These are phyloP conservation scores for Centella asiatica DNA, from an alignment of 129 eudicot genomes.

Conservation along the genomic window DNA sequence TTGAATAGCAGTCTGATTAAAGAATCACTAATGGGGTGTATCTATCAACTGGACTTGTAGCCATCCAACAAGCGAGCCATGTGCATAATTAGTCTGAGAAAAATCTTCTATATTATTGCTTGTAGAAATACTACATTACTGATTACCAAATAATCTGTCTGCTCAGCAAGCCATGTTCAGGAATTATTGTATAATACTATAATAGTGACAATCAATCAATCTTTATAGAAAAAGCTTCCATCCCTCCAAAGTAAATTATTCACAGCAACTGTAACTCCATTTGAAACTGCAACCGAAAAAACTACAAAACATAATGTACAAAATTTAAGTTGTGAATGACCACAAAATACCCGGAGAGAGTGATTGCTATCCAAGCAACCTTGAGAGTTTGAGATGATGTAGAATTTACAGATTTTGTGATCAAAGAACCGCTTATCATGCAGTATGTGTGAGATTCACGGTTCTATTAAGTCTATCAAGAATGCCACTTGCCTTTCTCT, in stretches of 20 bases:
- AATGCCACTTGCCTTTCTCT: slow-evolving; percentile 29
- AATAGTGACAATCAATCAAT: slow-evolving; percentile 11
- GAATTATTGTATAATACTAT: slow-evolving; percentile 17
- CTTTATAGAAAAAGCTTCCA: slow-evolving; percentile 13
- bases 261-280: slow-evolving; percentile 42
- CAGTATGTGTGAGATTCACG: slow-evolving; percentile 67
- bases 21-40: slow-evolving; percentile 1
- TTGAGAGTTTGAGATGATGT: slow-evolving; percentile 15
- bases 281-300: slow-evolving; percentile 22
- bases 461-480: slow-evolving; percentile 23
- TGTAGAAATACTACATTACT: slow-evolving; percentile 2
- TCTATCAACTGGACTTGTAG: slow-evolving; percentile 31
- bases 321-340: slow-evolving; percentile 29
- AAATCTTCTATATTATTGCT: slow-evolving; percentile 22
- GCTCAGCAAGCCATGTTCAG: slow-evolving; percentile 28
- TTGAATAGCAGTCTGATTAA: slow-evolving; percentile 1
- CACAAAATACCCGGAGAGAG: slow-evolving; percentile 19
- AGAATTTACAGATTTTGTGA: slow-evolving; percentile 60
- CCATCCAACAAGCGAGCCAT: slow-evolving; percentile 35
- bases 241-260: slow-evolving; percentile 29
- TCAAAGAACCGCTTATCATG: slow-evolving; percentile 32
- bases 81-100: slow-evolving; percentile 35
- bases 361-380: slow-evolving; percentile 3
- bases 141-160: slow-evolving; percentile 7
- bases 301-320: slow-evolving; percentile 37